phyloP scores from a whole-genome alignment of 2,329 filamentous ascomycete species.

The Pseudopyricularia cyperi region DNA sequence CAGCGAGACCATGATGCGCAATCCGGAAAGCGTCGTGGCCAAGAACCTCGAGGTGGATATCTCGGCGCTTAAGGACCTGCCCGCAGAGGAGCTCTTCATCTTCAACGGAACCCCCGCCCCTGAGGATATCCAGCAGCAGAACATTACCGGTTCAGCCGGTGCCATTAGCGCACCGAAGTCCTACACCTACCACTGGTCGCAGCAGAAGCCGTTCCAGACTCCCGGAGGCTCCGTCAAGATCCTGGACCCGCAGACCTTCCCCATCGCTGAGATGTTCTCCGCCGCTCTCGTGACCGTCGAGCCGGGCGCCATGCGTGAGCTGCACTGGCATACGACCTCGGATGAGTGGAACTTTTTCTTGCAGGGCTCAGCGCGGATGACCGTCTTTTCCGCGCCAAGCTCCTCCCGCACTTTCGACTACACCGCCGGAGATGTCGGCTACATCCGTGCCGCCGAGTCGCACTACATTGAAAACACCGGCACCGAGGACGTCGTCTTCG shows the following conservation, averaged over 20 bases:
- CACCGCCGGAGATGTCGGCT: constrained; percentile 44
- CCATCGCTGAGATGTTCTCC: constrained; percentile 39
- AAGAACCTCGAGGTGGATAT: constrained; percentile 39
- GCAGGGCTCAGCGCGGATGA: constrained; percentile 39
- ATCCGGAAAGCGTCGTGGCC: constrained; percentile 36
- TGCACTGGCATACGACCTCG: constrained; percentile 49
- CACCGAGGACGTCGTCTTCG: constrained; percentile 40
- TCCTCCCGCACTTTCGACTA: constrained; percentile 44
- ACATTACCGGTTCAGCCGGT: constrained; percentile 30
- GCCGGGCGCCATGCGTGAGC: constrained; percentile 50
- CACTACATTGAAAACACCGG: constrained; percentile 53
- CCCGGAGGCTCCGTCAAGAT: constrained; percentile 48
- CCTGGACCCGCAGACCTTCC: constrained; percentile 43
- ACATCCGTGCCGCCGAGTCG: constrained; percentile 38
- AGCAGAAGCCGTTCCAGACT: constrained; percentile 33
- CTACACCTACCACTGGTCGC: constrained; percentile 38
- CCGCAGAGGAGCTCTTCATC: constrained; percentile 34
- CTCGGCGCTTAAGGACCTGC: constrained; percentile 32
- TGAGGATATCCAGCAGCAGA: constrained; percentile 29
- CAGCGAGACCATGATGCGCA: constrained; percentile 36
- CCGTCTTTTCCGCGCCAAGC: constrained; percentile 37
- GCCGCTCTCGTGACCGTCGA: constrained; percentile 43
- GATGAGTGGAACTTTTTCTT: constrained; percentile 53
- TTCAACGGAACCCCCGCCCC: constrained; percentile 37
- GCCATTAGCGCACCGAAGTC: constrained; percentile 21